Conservation (phyloP, 768 basidiomycete species). For the Mycena maculata region DNA sequence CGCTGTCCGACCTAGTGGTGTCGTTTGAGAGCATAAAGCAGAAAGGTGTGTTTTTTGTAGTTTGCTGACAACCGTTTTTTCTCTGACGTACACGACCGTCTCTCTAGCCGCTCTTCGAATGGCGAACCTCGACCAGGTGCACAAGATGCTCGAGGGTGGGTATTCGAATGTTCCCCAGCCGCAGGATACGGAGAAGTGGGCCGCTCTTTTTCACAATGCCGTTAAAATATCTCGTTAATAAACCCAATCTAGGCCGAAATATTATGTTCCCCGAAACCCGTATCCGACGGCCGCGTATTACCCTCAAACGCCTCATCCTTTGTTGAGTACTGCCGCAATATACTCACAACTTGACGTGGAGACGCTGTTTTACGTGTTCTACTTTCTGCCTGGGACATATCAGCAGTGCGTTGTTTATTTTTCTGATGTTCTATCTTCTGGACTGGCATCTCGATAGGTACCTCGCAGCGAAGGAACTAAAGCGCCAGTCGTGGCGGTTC, state of each 20-base stretch:
- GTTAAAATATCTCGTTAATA: constrained; percentile 27
- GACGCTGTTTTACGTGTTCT: constrained; percentile 98
- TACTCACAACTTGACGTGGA: constrained; percentile 95
- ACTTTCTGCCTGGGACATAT: constrained; percentile 97
- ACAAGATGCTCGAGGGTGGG: constrained; percentile 94
- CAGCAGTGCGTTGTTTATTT: constrained; percentile 78
- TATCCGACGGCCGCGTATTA: constrained; percentile 94
- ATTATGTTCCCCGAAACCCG: constrained; percentile 95
- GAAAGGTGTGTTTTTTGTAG: constrained; percentile 71
- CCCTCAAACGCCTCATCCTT: constrained; percentile 86
- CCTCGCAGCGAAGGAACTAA: constrained; percentile 96
- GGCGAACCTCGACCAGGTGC: constrained; percentile 89
- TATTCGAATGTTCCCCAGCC: constrained; percentile 91
- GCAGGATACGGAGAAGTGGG: constrained; percentile 93
- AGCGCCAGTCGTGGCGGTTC: constrained; percentile 98
- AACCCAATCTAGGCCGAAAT: constrained; percentile 80
- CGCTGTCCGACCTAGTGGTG: constrained; percentile 90
- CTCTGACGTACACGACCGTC: constrained; percentile 15
- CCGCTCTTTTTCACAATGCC: constrained; percentile 14
- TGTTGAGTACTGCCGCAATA: constrained; percentile 84
- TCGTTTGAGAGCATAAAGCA: constrained; percentile 98
- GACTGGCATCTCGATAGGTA: constrained; percentile 62
- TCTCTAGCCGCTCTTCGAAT: constrained; percentile 78
- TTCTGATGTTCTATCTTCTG: constrained; percentile 17
- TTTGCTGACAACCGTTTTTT: background rate